phyloP scores from a whole-genome alignment of 148 eudicot species.

The Mesembryanthemum crystallinum region DNA sequence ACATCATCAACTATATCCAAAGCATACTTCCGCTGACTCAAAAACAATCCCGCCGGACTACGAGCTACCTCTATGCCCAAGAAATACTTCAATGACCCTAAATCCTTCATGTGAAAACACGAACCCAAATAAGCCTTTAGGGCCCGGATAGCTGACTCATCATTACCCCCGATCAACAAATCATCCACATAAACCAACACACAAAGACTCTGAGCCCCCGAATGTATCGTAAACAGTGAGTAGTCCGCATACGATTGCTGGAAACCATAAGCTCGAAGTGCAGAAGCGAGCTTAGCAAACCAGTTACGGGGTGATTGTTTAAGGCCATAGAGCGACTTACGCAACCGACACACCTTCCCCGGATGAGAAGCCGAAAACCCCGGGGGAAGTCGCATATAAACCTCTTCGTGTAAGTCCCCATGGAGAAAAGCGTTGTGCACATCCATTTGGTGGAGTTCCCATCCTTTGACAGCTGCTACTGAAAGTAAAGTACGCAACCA shows the following conservation, averaged over 20 bases:
- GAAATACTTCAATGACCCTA: neutral
- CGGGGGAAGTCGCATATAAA: neutral
- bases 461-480: no score
- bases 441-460: no score
- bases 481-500: no score
- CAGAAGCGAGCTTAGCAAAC: neutral
- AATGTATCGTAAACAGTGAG: no score
- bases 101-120: no score
- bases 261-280: neutral
- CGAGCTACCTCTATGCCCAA: slow-evolving; percentile 2
- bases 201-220: neutral
- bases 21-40: neutral
- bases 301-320: neutral
- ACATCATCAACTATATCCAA: neutral
- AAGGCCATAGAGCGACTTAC: neutral
- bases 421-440: no score
- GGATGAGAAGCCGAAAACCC: neutral
- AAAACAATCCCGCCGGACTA: neutral
- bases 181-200: neutral
- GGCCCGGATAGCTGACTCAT: neutral
- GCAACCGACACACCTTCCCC: neutral
- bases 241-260: neutral
- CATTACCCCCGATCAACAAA: neutral
- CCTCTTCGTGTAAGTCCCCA: no score
- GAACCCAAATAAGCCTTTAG: no score